Base-by-base conservation (phyloP, 441 rosid genomes). In the Gossypium davidsonii region DNA sequence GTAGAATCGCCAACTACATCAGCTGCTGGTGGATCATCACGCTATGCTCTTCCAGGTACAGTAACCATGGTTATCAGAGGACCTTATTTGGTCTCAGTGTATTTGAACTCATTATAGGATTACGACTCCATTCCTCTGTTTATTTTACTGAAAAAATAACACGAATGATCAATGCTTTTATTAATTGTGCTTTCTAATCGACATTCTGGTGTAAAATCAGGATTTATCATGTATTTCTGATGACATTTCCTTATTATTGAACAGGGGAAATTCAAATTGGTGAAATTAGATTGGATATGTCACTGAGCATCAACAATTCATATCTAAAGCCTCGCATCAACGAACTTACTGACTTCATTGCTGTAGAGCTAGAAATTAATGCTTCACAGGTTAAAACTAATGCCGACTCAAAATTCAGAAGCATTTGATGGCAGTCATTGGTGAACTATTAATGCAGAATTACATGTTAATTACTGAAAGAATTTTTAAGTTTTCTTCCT, bases 271-370 rank as follows among this genome's bases (percentile, higher is more conserved):
- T 28, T 60, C 83, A 82, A 71, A 84, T 91, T 78, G 85, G 90
- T 74, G 79, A 77, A 79, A 85, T 94, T 83, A 81, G 77, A 68
- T 84, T 92, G 79, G 87, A 88, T 58, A 79, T 94, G 73, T 85
- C 79, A 66, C 72, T 92, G 71, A 84, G 79, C 63, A 73, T 81
- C 70, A 86, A 81, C 76, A 69, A 75, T 48, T 85, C 89, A 0
- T 80, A 87, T 81, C 80, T 92, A 83, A 85, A 85, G 85, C 84
- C 78, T 60, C 90, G 63, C 66, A 53, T 72, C 39, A 71, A 77
- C 10, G 83, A 92, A 80, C 89, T 92, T 63, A 18, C 83, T 48
- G 67, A 77, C 68, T 74, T 60, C 76, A 79, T 91, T 39, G 79
- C 94, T 64, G 85, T 84, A 69, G 90, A 84, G 76, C 85, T 94